These are phyloP conservation scores for Terana coerulea DNA, from an alignment of 768 basidiomycete species.

Conservation along the genomic window DNA sequence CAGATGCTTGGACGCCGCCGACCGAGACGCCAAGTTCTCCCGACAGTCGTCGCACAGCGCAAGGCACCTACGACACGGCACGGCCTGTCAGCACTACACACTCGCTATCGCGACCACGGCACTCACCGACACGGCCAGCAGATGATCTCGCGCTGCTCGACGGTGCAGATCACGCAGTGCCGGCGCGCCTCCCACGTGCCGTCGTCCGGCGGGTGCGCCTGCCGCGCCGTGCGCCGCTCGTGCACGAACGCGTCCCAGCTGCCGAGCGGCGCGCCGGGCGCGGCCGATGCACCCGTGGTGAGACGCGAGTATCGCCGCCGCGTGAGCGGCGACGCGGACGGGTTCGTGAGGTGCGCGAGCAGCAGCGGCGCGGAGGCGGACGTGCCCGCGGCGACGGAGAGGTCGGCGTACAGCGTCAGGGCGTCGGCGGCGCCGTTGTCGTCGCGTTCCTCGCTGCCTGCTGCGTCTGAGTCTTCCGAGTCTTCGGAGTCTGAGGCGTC, in stretches of 20 bases:
- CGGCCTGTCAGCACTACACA: not conserved
- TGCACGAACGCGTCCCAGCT: constrained; percentile 28
- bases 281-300: constrained; percentile 11
- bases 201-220: constrained; percentile 9
- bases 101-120: not conserved
- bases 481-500: constrained; percentile 5
- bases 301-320: constrained; percentile 43
- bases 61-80: constrained; percentile 32
- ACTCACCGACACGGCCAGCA: constrained; percentile 83
- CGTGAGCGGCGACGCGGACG: constrained; percentile 43
- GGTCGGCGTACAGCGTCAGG: constrained; percentile 49
- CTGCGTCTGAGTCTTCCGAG: constrained; percentile 10
- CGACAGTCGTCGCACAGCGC: constrained; percentile 66
- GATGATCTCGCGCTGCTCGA: constrained; percentile 65
- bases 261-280: constrained; percentile 16
- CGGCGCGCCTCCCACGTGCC: constrained; percentile 26
- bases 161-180: constrained; percentile 68
- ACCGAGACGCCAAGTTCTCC: constrained; percentile 53
- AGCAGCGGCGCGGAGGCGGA: constrained; percentile 40
- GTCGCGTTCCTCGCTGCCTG: constrained; percentile 10
- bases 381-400: constrained; percentile 34
- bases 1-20: constrained; percentile 52
- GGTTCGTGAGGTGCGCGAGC: constrained; percentile 50
- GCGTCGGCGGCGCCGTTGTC: constrained; percentile 41
- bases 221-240: constrained; percentile 24